Evolutionary conservation across 2,329 filamentous ascomycete species (phyloP), one percentile per base, ranked within the genome.

Genomic region (Pseudocercospora fuligena): DNA sequence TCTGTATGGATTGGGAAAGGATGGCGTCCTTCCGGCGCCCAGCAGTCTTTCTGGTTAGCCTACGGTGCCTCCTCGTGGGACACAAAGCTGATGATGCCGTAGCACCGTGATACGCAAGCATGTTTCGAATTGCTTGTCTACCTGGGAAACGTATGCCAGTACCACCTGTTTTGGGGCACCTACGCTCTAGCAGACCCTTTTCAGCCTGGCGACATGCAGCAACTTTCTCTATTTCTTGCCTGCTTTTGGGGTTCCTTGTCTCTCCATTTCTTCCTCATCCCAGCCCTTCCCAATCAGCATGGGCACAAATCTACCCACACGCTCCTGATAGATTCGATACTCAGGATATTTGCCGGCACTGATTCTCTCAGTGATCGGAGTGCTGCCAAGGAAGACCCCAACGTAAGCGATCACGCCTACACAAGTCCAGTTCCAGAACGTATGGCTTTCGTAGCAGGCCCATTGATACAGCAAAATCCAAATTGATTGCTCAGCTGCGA

Each of bases 391-490:
- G 81, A 99, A 99, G 8, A 99, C 85, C 57, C 91, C 77, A 23
- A 97, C 79, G 73, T 97, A 90, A 56, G 84, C 83, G 4, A 90
- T 75, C 0, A 90, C 85, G 8, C 94, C 95, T 9, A 87, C 77
- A 59, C 87, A 88, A 1, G 91, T 89, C 92, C 94, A 99, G 79
- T 91, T 94, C 77, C 90, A 89, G 49, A 90, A 83, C 1, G 85
- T 88, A 63, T 89, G 86, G 33, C 90, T 92, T 63, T 89, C 86
- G 76, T 88, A 90, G 79, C 91, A 94, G 71, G 87, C 88, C 95
- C 94, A 99, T 75, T 92, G 87, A 79, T 98, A 98, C 61, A 98
- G 80, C 8, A 89, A 82, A 62, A 97, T 85, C 95, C 95, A 99
- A 73, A 98, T 89, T 31, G 89, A 84, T 81, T 98, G 95, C 80